These are phyloP conservation scores for Amanita rimosa DNA, from an alignment of 768 basidiomycete species.

Conservation along the genomic window DNA sequence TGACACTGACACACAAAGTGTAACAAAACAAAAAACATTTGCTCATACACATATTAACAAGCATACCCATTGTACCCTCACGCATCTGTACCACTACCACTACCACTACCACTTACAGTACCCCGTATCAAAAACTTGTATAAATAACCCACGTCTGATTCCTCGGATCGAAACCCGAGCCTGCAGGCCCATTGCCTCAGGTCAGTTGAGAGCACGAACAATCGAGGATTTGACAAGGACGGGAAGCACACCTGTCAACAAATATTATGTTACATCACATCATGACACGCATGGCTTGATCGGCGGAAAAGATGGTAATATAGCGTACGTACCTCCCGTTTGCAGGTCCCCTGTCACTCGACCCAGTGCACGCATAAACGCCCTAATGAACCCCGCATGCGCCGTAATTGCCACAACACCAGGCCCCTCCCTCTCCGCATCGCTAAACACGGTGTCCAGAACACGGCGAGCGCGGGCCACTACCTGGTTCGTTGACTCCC, in stretches of 20 bases:
- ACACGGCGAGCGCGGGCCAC: slow-evolving; percentile 36
- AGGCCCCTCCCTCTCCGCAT: slow-evolving; percentile 20
- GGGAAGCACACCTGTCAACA: slow-evolving; percentile 13
- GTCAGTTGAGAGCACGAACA: not conserved
- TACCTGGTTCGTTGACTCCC: slow-evolving; percentile 41
- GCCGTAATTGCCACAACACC: slow-evolving; percentile 58
- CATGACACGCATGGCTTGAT: not conserved
- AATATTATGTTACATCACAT: not conserved
- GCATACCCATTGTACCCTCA: no score
- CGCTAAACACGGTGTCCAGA: slow-evolving; percentile 43
- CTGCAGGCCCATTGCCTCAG: not conserved
- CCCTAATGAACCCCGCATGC: slow-evolving; percentile 52
- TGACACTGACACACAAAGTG: no score
- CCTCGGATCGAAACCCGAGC: no score
- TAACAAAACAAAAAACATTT: no score
- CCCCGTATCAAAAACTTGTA: no score
- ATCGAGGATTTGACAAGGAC: slow-evolving; percentile 12
- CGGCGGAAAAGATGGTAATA: not conserved
- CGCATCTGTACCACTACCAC: no score
- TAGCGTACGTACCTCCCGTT: slow-evolving; percentile 56
- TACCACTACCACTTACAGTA: no score
- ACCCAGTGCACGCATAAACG: slow-evolving; percentile 36
- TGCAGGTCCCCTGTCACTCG: slow-evolving; percentile 35
- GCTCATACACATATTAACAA: no score
- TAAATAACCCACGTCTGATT: no score